Evolutionary conservation across 768 basidiomycete species (phyloP).

Genomic region (Kwoniella newhampshirensis): DNA sequence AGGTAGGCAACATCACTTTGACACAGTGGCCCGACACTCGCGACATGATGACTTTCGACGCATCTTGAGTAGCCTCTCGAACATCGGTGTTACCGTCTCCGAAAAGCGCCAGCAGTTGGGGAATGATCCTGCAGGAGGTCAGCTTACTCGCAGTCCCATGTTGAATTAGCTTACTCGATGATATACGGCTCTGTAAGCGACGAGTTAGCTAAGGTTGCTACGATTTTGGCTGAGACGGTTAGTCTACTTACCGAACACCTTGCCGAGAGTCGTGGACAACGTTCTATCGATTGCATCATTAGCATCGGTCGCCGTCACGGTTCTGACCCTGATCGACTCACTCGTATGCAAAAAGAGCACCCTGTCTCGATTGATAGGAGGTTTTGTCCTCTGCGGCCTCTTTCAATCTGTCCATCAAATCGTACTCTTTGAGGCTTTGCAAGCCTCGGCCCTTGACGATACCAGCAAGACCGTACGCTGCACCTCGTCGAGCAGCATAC

Average conservation of each 20-base stretch:
- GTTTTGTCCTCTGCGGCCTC: slow-evolving; percentile 86
- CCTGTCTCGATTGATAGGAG: slow-evolving; percentile 79
- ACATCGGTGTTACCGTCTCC: slow-evolving; percentile 85
- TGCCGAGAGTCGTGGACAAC: slow-evolving; percentile 77
- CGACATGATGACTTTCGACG: slow-evolving; percentile 90
- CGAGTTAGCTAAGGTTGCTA: not conserved
- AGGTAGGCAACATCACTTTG: slow-evolving; percentile 85
- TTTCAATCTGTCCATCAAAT: slow-evolving; percentile 70
- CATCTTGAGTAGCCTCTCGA: slow-evolving; percentile 88
- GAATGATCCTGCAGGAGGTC: slow-evolving; percentile 60
- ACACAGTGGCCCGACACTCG: slow-evolving; percentile 87
- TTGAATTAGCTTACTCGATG: slow-evolving; percentile 55
- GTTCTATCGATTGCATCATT: slow-evolving; percentile 56
- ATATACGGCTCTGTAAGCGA: slow-evolving; percentile 70
- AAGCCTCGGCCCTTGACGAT: slow-evolving; percentile 89
- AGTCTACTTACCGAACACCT: slow-evolving; percentile 65
- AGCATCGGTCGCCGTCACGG: not conserved
- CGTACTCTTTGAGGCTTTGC: slow-evolving; percentile 76
- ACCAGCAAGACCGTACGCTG: slow-evolving; percentile 93
- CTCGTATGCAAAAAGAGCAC: slow-evolving; percentile 91
- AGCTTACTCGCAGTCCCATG: not conserved
- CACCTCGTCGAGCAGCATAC: slow-evolving; percentile 92
- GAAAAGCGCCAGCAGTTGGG: slow-evolving; percentile 76
- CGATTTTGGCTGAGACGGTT: not conserved
- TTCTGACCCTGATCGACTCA: slow-evolving; percentile 4